A percentile compares a stretch with the other conserved stretches of the same genome.
phyloP scores from a whole-genome alignment of 192 early-diverging fungal species.

The Coemansia javaensis region DNA sequence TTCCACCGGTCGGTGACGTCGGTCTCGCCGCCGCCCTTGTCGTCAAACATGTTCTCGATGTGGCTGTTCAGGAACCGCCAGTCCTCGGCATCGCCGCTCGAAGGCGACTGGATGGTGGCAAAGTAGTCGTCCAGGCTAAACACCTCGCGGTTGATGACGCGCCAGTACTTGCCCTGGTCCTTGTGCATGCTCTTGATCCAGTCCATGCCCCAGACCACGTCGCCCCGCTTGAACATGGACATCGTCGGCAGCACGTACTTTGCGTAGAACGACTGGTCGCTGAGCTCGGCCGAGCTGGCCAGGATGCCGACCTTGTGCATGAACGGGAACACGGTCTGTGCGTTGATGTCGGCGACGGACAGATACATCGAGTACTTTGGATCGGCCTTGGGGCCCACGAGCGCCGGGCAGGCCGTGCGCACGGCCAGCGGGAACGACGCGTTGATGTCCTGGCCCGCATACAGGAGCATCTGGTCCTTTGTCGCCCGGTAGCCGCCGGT shows the following conservation, averaged over 20 bases:
- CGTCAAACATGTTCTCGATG: constrained; percentile 58
- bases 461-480: constrained; percentile 44
- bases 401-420: constrained; percentile 53
- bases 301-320: constrained; percentile 32
- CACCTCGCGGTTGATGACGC: constrained; percentile 60
- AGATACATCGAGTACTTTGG: constrained; percentile 33
- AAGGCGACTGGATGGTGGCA: constrained; percentile 33
- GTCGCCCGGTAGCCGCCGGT: constrained; percentile 22
- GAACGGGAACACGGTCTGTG: constrained; percentile 24
- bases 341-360: constrained; percentile 25
- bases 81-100: constrained; percentile 19
- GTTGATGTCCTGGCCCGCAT: constrained; percentile 52
- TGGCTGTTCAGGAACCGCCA: constrained; percentile 28
- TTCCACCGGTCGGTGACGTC: constrained; percentile 44
- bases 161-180: constrained; percentile 53
- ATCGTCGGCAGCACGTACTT: constrained; percentile 37
- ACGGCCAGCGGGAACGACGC: constrained; percentile 59
- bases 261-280: constrained; percentile 27
- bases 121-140: constrained; percentile 64
- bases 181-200: constrained; percentile 54
- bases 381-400: constrained; percentile 29
- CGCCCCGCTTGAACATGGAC: constrained; percentile 52
- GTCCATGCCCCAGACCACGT: constrained; percentile 56
- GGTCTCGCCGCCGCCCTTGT: constrained; percentile 45
- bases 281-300: constrained; percentile 34